Percentiles rank a stretch among this genome's conserved stretches.
These are phyloP conservation scores for Poa pratensis DNA, from an alignment of 176 grass and related monocot genomes.

Conservation along the genomic window DNA sequence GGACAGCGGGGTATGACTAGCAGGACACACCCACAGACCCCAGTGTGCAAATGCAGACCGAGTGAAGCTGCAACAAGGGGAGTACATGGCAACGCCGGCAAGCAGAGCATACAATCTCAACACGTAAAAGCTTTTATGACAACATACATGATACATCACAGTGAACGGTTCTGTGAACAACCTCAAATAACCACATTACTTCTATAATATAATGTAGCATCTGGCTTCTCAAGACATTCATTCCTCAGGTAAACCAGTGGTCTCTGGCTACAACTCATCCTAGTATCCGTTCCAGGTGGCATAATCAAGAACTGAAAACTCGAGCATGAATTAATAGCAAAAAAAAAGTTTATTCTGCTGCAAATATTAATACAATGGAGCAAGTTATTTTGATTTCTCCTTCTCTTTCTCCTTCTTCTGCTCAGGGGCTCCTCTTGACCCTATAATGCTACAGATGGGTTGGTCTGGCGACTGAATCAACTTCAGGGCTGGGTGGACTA, in stretches of 20 bases:
- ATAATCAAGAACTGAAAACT: constrained; percentile 35
- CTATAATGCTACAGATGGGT: constrained; percentile 83
- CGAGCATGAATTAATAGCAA: neutral
- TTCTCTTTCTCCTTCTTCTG: constrained; percentile 41
- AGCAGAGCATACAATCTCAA: neutral
- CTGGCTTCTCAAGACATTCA: constrained; percentile 31
- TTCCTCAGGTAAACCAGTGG: constrained; percentile 21
- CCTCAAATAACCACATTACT: neutral
- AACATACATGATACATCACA: neutral
- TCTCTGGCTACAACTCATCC: constrained; percentile 34
- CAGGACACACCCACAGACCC: too few relatives aligned
- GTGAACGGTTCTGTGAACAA: constrained; percentile 18
- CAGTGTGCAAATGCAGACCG: too few relatives aligned
- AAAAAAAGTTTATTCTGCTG: constrained; percentile 41
- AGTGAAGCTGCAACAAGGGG: too few relatives aligned
- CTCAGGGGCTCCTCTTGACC: constrained; percentile 66
- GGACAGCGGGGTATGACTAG: too few relatives aligned
- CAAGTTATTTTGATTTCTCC: constrained; percentile 65
- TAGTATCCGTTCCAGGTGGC: neutral
- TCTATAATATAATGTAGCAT: constrained; percentile 25
- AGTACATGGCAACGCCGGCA: neutral
- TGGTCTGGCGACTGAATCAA: constrained; percentile 75
- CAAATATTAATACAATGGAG: constrained; percentile 10
- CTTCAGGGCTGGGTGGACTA: constrained; percentile 76
- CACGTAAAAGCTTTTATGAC: neutral